Percentiles rank a stretch among this genome's conserved stretches.
Conservation (phyloP, 768 basidiomycete genomes). For the Myochromella boudieri region DNA sequence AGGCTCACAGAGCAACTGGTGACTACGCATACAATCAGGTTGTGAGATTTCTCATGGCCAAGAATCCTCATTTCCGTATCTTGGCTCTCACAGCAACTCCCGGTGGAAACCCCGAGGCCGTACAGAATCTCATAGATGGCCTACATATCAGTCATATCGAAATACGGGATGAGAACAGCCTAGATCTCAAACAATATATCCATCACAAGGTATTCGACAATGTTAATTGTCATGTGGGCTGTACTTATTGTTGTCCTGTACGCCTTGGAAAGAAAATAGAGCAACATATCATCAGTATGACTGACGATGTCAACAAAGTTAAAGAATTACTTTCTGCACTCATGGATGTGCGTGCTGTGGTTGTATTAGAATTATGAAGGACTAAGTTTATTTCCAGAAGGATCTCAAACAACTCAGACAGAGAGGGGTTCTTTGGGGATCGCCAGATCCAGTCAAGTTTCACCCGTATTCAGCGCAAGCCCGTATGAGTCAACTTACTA, state of each 20-base stretch:
- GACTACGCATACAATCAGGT: conserved; percentile 91
- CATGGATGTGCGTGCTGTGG: conserved; percentile 61
- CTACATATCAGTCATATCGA: conserved; percentile 95
- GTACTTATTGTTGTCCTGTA: background rate
- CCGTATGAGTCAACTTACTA: conserved; percentile 36
- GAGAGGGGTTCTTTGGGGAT: conserved; percentile 43
- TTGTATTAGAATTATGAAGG: background rate
- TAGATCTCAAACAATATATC: conserved; percentile 84
- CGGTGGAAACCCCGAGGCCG: conserved; percentile 79
- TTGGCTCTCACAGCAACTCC: conserved; percentile 96
- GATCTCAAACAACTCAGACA: conserved; percentile 32
- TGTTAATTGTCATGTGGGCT: background rate
- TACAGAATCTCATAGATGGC: conserved; percentile 88
- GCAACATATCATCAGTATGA: conserved; percentile 77
- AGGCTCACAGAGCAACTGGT: conserved; percentile 93
- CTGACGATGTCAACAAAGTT: conserved; percentile 60
- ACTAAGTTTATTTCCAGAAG: conserved; percentile 20
- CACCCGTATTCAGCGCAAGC: conserved; percentile 64
- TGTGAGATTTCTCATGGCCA: conserved; percentile 87
- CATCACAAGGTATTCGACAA: conserved; percentile 69
- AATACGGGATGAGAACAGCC: conserved; percentile 86
- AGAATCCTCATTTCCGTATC: conserved; percentile 91
- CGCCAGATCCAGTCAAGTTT: conserved; percentile 57
- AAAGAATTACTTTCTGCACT: conserved; percentile 65
- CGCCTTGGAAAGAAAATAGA: conserved; percentile 60